Base-by-base conservation (phyloP, 352 stramenopile genomes). In the Globisporangium spiculum region DNA sequence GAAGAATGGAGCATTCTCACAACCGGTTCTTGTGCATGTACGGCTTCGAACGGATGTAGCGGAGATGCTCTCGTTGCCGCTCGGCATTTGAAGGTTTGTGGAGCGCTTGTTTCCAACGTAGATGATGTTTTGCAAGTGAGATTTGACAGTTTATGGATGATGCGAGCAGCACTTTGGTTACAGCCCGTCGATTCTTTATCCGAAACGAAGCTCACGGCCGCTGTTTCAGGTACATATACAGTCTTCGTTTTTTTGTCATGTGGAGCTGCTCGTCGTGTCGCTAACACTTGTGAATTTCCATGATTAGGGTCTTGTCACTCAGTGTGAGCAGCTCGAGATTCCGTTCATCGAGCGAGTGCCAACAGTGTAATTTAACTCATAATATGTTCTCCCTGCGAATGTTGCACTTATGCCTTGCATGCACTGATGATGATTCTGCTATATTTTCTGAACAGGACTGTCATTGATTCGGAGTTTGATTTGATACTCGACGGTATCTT, bases 401-500 rank as follows among this genome's bases (percentile, higher is more conserved):
- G 48, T 30, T 55, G 48, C 4, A 1, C n/a, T 14, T 50, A n/a
- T 46, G n/a, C n/a, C n/a, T 62, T 63, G 12, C 22, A 27, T 41
- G 20, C 53, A 32, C 3, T 34, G 5, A 36, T 36, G 27, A 18
- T 12, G 44, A 9, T 44, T 48, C 5, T 65, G 12, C 1, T 52
- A 26, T 36, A 0, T 44, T 32, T 46, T 12, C 7, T 9, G 14
- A 60, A 24, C 63, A 92, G 86, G 0, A 56, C 73, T 20, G 62
- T 74, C 32, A 38, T 95, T n/a, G 80, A 93, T 50, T 50, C 65
- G 1, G 24, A 78, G 16, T 98, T 90, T 69, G 87, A 97, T 67
- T 59, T 98, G n/a, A 92, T 99, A 41, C 74, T 99, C 8, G 98
- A 99, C 75, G 93, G 93, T 7, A 97, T 99, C 54, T 99, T 99